phyloP scores from a whole-genome alignment of 179 eudicot species.

The Amaranthus tricolor region DNA sequence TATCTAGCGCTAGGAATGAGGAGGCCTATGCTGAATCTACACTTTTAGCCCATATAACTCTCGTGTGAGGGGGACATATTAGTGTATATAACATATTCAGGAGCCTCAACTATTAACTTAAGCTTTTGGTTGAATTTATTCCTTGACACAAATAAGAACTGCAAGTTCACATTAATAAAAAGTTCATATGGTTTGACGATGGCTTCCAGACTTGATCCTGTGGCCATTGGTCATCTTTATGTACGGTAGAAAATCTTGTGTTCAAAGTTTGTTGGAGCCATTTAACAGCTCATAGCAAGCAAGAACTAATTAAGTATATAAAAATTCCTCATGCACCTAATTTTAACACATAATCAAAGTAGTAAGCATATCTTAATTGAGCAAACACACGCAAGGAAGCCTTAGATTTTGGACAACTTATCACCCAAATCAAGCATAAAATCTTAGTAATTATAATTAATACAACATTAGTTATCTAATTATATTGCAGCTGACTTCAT shows the following conservation, averaged over 20 bases:
- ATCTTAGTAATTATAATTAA: not conserved
- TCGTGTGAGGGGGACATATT: too few relatives aligned
- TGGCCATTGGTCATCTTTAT: too few relatives aligned
- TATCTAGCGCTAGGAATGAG: too few relatives aligned
- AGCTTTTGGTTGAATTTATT: too few relatives aligned
- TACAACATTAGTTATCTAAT: not conserved
- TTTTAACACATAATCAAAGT: slow-evolving; percentile 27
- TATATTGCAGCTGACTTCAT: not conserved
- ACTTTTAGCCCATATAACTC: too few relatives aligned
- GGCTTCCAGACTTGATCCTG: too few relatives aligned
- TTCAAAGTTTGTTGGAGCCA: slow-evolving; percentile 32
- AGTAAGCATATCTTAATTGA: slow-evolving; percentile 9
- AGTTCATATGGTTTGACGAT: too few relatives aligned
- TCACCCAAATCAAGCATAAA: slow-evolving; percentile 15
- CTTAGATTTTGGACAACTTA: slow-evolving; percentile 27
- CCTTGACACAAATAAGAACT: too few relatives aligned
- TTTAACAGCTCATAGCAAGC: slow-evolving; percentile 28
- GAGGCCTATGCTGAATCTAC: too few relatives aligned
- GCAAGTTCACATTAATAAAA: too few relatives aligned
- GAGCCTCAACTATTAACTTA: too few relatives aligned
- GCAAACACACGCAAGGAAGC: slow-evolving; percentile 19
- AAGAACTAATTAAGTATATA: slow-evolving; percentile 9
- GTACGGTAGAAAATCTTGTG: not conserved
- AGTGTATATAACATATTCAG: too few relatives aligned
- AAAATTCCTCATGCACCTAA: slow-evolving; percentile 25